Percentiles rank a stretch among this genome's conserved stretches.
phyloP scores from a whole-genome alignment of 228 moss, liverwort and hornwort genomes.

The Sphagnum fallax region DNA sequence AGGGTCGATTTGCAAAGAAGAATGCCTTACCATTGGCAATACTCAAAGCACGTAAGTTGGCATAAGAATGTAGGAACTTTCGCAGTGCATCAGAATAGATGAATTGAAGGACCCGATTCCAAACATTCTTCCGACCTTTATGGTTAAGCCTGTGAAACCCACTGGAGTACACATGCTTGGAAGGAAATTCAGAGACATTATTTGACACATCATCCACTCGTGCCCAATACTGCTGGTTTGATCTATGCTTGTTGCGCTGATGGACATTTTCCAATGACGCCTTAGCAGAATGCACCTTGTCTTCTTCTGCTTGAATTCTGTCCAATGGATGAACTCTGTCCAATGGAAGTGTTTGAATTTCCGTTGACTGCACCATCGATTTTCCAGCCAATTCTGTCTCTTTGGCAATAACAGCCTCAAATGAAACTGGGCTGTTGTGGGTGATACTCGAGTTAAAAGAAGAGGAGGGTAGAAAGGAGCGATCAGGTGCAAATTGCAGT shows the following conservation, averaged over 20 bases:
- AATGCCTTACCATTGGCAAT: too few species aligned
- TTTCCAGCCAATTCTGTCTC: conserved; percentile 25
- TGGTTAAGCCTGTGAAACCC: conserved; percentile 30
- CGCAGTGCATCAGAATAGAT: conserved; percentile 56
- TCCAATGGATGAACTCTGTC: conserved; percentile 11
- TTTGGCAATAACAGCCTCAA: conserved; percentile 28
- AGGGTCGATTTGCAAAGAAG: too few species aligned
- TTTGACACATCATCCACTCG: background rate
- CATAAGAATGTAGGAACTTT: conserved; percentile 58
- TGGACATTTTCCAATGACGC: conserved; percentile 13
- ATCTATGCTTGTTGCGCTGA: background rate
- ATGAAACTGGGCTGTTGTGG: conserved; percentile 40
- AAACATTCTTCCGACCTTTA: conserved; percentile 54
- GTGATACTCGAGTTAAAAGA: conserved; percentile 41
- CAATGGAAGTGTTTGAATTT: conserved; percentile 7
- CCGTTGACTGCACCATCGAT: background rate
- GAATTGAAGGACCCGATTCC: conserved; percentile 54
- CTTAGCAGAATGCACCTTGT: conserved; percentile 34
- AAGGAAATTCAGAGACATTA: background rate
- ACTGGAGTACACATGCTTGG: background rate
- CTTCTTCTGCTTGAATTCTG: conserved; percentile 22
- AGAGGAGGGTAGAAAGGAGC: conserved; percentile 77
- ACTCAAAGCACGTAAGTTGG: conserved; percentile 50
- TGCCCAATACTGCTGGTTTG: background rate
- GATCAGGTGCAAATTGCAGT: conserved; percentile 86